Evolutionary conservation across 352 stramenopile species (phyloP), one percentile per base, ranked within the genome.

Genomic region (Phytophthora sp.): DNA sequence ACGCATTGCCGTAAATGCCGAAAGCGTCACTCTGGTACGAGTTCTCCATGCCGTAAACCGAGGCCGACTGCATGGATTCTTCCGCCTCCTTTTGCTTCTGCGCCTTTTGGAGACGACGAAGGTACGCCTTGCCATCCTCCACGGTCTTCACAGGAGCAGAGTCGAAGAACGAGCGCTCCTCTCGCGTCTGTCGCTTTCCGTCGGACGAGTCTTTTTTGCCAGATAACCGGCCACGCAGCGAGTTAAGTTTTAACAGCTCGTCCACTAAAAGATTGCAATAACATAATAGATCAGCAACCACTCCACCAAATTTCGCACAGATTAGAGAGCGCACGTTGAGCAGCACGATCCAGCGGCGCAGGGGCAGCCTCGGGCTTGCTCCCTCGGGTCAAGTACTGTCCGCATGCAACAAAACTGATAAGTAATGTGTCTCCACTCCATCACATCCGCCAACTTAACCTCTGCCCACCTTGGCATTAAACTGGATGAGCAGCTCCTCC

Each of bases 121-220:
- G 56, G 20, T 89, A 94, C 26, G 78, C 82, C 41, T 89, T 89
- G 26, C 85, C 82, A 51, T 94, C 82, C 29, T 92, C 85, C 26
- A 91, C 78, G 0, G 83, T 91, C 52, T 77, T 84, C 50, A 91
- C 79, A 0, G 81, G 65, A 56, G 80, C 65, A 21, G 68, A 59
- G 31, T 94, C 85, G 21, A 94, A 94, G 72, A 94, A 94, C 52
- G 83, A 92, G n/a, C 81, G 80, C 47, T 80, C 58, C 15, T 56
- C 39, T 35, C 50, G 63, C 27, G 11, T 68, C 57, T 42, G 53
- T 38, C 26, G 54, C 57, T 51, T 72, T 49, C 7, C 20, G 51
- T 27, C 24, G 20, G 39, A 64, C 2, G 29, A 55, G 21, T 69
- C 57, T 51, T 84, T 88, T 44, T 81, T 73, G 13, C 56, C 46